Evolutionary conservation across 805 yeast genomes (phyloP).

Genomic region (Crinitomyces ghanaensis): DNA sequence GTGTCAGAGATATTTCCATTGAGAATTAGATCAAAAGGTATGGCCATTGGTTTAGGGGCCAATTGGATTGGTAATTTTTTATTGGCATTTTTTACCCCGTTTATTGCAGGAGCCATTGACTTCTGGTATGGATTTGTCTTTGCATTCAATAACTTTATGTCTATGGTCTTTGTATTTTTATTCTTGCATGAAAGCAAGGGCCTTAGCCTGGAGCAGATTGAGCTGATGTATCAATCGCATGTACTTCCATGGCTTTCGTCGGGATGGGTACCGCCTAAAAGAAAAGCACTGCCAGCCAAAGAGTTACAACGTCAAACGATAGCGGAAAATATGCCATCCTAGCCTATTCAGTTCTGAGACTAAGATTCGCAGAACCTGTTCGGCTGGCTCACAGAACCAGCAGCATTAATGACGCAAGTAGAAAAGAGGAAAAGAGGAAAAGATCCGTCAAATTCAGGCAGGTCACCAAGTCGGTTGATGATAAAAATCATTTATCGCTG

Average conservation of each 20-base stretch:
- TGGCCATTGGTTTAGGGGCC: constrained; percentile 44
- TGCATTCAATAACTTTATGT: constrained; percentile 47
- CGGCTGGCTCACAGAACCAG: too few relatives aligned
- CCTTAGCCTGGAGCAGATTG: constrained; percentile 70
- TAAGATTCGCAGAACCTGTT: too few relatives aligned
- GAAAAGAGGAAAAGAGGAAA: too few relatives aligned
- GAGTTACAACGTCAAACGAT: too few relatives aligned
- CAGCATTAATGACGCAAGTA: too few relatives aligned
- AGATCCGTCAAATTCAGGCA: too few relatives aligned
- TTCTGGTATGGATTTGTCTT: constrained; percentile 56
- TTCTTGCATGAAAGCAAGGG: constrained; percentile 72
- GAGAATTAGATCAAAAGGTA: constrained; percentile 49
- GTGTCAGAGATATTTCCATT: constrained; percentile 54
- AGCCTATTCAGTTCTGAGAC: too few relatives aligned
- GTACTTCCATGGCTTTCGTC: constrained; percentile 31
- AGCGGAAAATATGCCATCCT: too few relatives aligned
- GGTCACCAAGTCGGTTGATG: too few relatives aligned
- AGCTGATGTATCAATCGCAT: constrained; percentile 41
- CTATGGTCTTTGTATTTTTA: constrained; percentile 58
- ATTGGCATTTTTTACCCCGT: constrained; percentile 61
- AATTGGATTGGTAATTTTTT: constrained; percentile 35
- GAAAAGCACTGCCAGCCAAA: too few relatives aligned
- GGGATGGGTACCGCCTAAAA: constrained; percentile 2
- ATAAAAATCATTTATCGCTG: too few relatives aligned
- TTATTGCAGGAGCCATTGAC: constrained; percentile 46